These are phyloP conservation scores for Bisporella sp. DNA, from an alignment of 2,329 filamentous ascomycete genomes.

Conservation along the genomic window DNA sequence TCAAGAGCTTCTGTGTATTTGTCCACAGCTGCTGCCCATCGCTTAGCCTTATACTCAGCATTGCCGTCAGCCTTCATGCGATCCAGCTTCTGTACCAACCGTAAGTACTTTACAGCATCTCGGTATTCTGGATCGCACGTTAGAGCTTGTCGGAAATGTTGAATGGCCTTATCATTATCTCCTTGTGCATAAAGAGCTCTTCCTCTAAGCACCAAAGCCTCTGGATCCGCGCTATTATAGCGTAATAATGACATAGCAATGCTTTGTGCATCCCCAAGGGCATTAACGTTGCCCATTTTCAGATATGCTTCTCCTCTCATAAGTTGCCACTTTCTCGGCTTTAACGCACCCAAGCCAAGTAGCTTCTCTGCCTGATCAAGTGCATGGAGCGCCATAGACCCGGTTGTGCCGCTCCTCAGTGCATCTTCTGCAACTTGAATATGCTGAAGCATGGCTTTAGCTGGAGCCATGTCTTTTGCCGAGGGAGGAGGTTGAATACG, in stretches of 20 bases:
- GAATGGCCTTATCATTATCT: slow-evolving; percentile 90
- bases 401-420: slow-evolving; percentile 65
- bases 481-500: slow-evolving; percentile 75
- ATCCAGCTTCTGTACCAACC: slow-evolving; percentile 85
- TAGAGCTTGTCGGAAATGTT: slow-evolving; percentile 85
- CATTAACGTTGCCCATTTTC: slow-evolving; percentile 86
- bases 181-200: slow-evolving; percentile 84
- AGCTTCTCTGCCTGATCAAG: slow-evolving; percentile 83
- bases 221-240: slow-evolving; percentile 83
- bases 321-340: slow-evolving; percentile 88
- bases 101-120: slow-evolving; percentile 80
- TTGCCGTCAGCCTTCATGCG: slow-evolving; percentile 94
- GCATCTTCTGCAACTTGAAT: slow-evolving; percentile 73
- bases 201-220: slow-evolving; percentile 84
- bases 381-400: slow-evolving; percentile 87
- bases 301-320: slow-evolving; percentile 88
- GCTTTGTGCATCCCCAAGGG: slow-evolving; percentile 85
- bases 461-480: slow-evolving; percentile 77
- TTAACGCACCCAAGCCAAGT: slow-evolving; percentile 66
- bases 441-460: slow-evolving; percentile 78
- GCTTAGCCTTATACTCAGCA: slow-evolving; percentile 75
- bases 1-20: slow-evolving; percentile 78
- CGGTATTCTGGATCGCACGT: slow-evolving; percentile 88
- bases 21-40: slow-evolving; percentile 73
- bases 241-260: slow-evolving; percentile 83